Evolutionary conservation across 2,329 filamentous ascomycete genomes (phyloP).

Genomic region (Trichoderma arundinaceum): DNA sequence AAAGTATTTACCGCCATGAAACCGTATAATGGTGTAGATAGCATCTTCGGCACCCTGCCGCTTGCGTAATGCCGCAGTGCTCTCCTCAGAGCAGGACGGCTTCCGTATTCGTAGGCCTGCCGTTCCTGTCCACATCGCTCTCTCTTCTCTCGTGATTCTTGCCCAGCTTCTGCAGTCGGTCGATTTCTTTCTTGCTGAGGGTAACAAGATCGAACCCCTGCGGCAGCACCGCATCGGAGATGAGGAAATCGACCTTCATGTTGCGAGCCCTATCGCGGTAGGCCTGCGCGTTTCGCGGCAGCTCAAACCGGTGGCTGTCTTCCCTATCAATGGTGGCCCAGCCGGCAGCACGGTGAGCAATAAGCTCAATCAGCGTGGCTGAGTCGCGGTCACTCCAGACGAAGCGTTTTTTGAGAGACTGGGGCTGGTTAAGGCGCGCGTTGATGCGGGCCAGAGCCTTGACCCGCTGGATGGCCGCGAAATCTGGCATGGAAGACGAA

Average conservation of each 20-base stretch:
- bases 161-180: constrained; percentile 47
- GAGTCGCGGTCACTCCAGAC: constrained; percentile 54
- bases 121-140: constrained; percentile 50
- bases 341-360: constrained; percentile 41
- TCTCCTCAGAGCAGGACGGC: background rate
- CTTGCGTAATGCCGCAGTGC: too few species aligned
- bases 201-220: constrained; percentile 56
- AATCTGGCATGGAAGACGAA: constrained; percentile 26
- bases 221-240: constrained; percentile 52
- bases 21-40: too few species aligned
- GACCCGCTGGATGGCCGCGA: constrained; percentile 40
- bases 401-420: constrained; percentile 38
- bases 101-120: constrained; percentile 48
- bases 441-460: constrained; percentile 36
- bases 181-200: constrained; percentile 57
- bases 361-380: constrained; percentile 49
- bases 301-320: constrained; percentile 47
- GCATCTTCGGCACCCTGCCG: too few species aligned
- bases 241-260: constrained; percentile 59
- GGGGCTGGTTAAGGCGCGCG: constrained; percentile 37
- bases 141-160: constrained; percentile 59
- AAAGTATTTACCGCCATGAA: background rate
- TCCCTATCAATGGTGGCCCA: constrained; percentile 45
- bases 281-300: constrained; percentile 58
- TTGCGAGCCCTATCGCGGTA: constrained; percentile 64